These are phyloP conservation scores for Telopea speciosissima DNA, from an alignment of 177 flowering plant species.

Conservation along the genomic window DNA sequence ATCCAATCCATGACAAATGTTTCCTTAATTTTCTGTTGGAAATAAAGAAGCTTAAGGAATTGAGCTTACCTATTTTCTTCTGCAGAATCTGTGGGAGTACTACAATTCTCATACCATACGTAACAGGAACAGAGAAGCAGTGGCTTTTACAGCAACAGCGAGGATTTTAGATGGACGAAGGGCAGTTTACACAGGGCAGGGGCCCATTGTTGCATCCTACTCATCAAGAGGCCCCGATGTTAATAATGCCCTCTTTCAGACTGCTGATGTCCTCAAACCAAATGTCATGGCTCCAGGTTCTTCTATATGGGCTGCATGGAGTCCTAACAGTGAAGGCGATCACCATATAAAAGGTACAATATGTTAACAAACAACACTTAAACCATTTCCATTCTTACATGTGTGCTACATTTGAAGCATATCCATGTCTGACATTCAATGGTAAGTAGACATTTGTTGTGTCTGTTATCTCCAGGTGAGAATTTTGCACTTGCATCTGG, in stretches of 20 bases:
- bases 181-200: conserved; percentile 36
- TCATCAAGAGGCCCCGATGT: conserved; percentile 62
- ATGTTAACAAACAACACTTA: not conserved
- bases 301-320: conserved; percentile 63
- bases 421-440: not conserved
- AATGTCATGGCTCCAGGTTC: conserved; percentile 59
- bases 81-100: conserved; percentile 46
- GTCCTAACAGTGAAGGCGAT: conserved; percentile 45
- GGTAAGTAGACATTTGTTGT: not conserved
- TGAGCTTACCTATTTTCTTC: not conserved
- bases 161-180: conserved; percentile 47
- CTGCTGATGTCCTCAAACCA: conserved; percentile 59
- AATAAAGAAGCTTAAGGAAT: not conserved
- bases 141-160: conserved; percentile 33
- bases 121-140: conserved; percentile 27
- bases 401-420: not conserved
- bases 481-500: conserved; percentile 47
- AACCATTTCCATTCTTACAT: not conserved
- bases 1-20: not conserved
- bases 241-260: conserved; percentile 43
- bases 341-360: conserved; percentile 29
- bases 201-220: conserved; percentile 44
- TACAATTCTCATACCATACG: conserved; percentile 38
- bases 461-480: conserved; percentile 27
- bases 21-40: too few relatives aligned